Percentiles rank a stretch among this genome's conserved stretches.
Evolutionary conservation across 495 filamentous ascomycete species (phyloP).

Genomic region (Lepraria neglecta): DNA sequence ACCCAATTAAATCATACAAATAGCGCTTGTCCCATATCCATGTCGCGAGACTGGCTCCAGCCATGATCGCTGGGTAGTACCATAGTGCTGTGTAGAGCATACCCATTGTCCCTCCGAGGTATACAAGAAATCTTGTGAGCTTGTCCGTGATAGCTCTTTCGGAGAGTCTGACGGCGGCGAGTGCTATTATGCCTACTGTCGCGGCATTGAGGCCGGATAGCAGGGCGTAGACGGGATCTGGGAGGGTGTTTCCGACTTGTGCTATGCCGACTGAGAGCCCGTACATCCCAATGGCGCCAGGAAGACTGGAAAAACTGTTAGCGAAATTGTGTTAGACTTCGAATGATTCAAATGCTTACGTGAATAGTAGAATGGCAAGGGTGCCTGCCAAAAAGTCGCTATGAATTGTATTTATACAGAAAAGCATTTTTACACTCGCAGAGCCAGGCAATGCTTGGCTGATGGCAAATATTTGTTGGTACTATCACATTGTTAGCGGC

Average conservation of each 20-base stretch:
- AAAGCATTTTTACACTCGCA: conserved; percentile 72
- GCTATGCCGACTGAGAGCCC: conserved; percentile 62
- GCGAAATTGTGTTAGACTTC: conserved; percentile 54
- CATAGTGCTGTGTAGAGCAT: conserved; percentile 72
- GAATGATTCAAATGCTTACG: conserved; percentile 40
- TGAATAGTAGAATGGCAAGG: conserved; percentile 64
- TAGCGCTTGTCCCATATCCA: conserved; percentile 49
- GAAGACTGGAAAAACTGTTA: conserved; percentile 47
- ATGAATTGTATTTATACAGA: conserved; percentile 63
- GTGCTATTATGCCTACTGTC: conserved; percentile 71
- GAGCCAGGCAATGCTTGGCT: conserved; percentile 72
- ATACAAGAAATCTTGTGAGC: conserved; percentile 61
- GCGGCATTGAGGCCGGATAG: conserved; percentile 73
- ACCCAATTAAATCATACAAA: conserved; percentile 4
- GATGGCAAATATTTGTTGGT: conserved; percentile 77
- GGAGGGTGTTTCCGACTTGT: conserved; percentile 54
- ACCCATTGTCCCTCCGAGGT: conserved; percentile 61
- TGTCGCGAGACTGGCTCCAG: conserved; percentile 49
- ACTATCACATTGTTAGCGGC: conserved; percentile 40
- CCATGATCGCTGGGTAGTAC: conserved; percentile 75
- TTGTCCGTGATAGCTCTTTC: conserved; percentile 70
- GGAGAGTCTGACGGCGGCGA: conserved; percentile 69
- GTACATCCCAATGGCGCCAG: conserved; percentile 74
- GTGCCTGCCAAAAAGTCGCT: conserved; percentile 57
- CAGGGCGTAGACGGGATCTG: conserved; percentile 62